Evolutionary conservation across 495 filamentous ascomycete species (phyloP).

Genomic region (Thozetella sp.): DNA sequence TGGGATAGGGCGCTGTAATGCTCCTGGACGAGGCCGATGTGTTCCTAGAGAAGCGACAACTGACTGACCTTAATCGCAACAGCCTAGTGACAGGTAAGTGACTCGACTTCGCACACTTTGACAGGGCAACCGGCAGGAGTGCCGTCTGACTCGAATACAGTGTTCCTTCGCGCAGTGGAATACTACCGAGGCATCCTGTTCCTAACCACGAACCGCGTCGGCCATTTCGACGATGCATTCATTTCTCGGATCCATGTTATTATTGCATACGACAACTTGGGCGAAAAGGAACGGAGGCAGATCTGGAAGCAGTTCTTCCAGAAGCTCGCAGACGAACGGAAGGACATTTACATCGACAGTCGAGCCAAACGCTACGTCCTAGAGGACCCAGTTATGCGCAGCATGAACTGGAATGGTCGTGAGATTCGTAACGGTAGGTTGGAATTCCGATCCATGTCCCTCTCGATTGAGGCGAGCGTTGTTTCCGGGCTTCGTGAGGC

Average conservation of each 20-base stretch:
- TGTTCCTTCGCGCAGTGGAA: slow-evolving; percentile 57
- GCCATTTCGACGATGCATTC: slow-evolving; percentile 56
- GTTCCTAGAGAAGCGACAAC: slow-evolving; percentile 25
- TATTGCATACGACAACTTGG: slow-evolving; percentile 42
- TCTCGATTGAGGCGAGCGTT: neutral
- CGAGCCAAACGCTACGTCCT: slow-evolving; percentile 14
- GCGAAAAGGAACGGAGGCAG: slow-evolving; percentile 2
- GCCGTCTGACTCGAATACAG: neutral
- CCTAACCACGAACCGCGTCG: slow-evolving; percentile 59
- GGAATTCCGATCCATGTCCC: neutral
- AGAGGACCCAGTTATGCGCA: neutral
- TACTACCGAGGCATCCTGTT: slow-evolving; percentile 63
- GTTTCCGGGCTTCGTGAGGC: neutral
- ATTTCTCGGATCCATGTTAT: slow-evolving; percentile 52
- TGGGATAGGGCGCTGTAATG: slow-evolving; percentile 24
- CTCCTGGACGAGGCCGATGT: slow-evolving; percentile 42
- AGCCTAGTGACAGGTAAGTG: slow-evolving; percentile 22
- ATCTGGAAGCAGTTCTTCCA: slow-evolving; percentile 20
- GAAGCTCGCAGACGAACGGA: slow-evolving; percentile 15
- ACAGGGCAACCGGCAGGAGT: neutral
- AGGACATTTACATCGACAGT: slow-evolving; percentile 5
- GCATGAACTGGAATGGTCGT: slow-evolving; percentile 38
- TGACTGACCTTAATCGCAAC: slow-evolving; percentile 21
- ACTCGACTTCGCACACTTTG: neutral
- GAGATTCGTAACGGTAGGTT: slow-evolving; percentile 38